A percentile compares a stretch with the other conserved stretches of the same genome.
Evolutionary conservation across 805 yeast species (phyloP).

Genomic region (Scheffersomyces amazonensis): DNA sequence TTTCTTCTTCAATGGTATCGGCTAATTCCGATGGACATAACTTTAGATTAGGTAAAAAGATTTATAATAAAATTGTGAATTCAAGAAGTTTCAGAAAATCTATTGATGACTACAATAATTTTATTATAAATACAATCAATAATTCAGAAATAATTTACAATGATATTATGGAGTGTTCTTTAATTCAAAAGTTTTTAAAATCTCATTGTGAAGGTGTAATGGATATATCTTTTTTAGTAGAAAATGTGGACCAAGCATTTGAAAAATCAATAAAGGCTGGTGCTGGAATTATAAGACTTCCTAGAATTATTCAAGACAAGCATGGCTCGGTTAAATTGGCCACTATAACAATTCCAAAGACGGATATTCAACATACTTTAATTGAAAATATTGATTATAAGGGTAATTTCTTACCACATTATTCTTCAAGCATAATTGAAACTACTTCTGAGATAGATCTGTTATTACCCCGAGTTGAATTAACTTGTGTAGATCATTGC

Average conservation of each 20-base stretch:
- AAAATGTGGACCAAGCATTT: constrained; percentile 44
- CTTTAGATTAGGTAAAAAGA: constrained; percentile 6
- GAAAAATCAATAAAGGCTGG: constrained; percentile 50
- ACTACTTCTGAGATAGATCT: constrained; percentile 2
- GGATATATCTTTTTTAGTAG: constrained; percentile 69
- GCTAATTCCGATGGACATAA: background rate
- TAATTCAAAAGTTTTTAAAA: constrained; percentile 22
- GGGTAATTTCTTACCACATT: constrained; percentile 49
- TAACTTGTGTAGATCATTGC: constrained; percentile 65
- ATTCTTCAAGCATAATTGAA: constrained; percentile 4
- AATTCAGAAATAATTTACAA: constrained; percentile 14
- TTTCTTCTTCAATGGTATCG: background rate
- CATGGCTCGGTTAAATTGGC: constrained; percentile 55
- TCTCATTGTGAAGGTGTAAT: constrained; percentile 79
- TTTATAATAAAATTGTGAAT: constrained; percentile 10
- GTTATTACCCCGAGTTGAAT: constrained; percentile 31
- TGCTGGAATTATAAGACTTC: constrained; percentile 36
- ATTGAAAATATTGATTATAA: constrained; percentile 44
- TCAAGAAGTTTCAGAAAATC: constrained; percentile 10
- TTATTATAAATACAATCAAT: constrained; percentile 12
- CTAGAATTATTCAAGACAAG: constrained; percentile 35
- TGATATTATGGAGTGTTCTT: constrained; percentile 12
- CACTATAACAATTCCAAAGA: constrained; percentile 36
- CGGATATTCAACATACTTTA: constrained; percentile 71
- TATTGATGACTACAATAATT: constrained; percentile 6